Conservation (phyloP, 257 asterid species). For the Nicotiana undulata region DNA sequence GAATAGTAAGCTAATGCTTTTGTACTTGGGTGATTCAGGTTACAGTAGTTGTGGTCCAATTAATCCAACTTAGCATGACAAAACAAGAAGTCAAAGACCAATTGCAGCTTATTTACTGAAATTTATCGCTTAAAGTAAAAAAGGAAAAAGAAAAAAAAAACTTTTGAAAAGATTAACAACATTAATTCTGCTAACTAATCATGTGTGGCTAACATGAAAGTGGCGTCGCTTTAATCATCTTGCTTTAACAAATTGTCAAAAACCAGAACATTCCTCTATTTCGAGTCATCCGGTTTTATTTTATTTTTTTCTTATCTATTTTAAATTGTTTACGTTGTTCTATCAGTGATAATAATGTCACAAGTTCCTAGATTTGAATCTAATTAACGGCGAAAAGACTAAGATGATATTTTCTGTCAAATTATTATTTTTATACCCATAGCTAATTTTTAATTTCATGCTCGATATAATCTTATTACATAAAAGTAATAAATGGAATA, state of each 20-base stretch:
- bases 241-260: not conserved
- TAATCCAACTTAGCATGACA: not conserved
- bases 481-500: not conserved
- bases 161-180: not conserved
- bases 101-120: not conserved
- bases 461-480: not conserved
- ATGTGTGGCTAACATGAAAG: constrained; percentile 2
- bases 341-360: not conserved
- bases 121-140: not conserved
- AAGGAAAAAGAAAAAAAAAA: not conserved
- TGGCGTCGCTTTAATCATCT: not conserved
- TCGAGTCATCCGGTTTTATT: not conserved
- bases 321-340: not conserved
- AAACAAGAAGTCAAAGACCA: not conserved
- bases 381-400: not conserved
- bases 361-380: not conserved
- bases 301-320: not conserved
- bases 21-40: not conserved
- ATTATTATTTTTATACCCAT: not conserved
- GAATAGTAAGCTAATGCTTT: not conserved
- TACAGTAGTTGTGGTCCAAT: not conserved
- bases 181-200: not conserved
- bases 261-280: not conserved
- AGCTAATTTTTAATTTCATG: not conserved
- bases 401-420: not conserved